Percentiles rank a stretch among this genome's conserved stretches.
Evolutionary conservation across 2,329 filamentous ascomycete genomes (phyloP).

Genomic region (Ceratocystis huliohia): DNA sequence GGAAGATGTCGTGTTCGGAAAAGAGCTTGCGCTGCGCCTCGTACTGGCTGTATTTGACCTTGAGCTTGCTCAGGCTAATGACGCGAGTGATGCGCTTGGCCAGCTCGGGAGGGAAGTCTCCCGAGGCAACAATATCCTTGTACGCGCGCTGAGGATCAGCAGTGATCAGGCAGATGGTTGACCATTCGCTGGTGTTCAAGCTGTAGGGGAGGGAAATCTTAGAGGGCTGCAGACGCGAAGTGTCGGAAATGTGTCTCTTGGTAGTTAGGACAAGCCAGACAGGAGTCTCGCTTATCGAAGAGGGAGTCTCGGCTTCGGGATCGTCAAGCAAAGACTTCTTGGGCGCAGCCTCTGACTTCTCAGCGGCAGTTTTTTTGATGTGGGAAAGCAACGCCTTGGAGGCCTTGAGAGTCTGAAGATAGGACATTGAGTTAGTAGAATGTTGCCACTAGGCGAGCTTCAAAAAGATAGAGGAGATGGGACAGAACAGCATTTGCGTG

Average conservation of each 20-base stretch:
- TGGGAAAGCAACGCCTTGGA: conserved; percentile 50
- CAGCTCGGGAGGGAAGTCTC: conserved; percentile 55
- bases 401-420: conserved; percentile 44
- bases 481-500: not conserved
- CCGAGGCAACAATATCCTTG: conserved; percentile 73
- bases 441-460: not conserved
- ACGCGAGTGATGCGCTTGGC: conserved; percentile 59
- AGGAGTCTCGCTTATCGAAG: conserved; percentile 35
- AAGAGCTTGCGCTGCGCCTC: conserved; percentile 75
- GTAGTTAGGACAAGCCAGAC: conserved; percentile 52
- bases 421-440: not conserved
- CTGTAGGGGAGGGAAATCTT: conserved; percentile 71
- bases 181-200: conserved; percentile 51
- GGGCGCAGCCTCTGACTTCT: conserved; percentile 33
- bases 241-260: conserved; percentile 56
- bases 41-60: conserved; percentile 73
- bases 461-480: not conserved
- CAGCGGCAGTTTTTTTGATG: conserved; percentile 44
- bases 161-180: conserved; percentile 75
- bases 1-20: conserved; percentile 80
- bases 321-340: conserved; percentile 47
- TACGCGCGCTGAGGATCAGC: conserved; percentile 70
- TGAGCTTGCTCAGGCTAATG: conserved; percentile 69
- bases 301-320: conserved; percentile 27
- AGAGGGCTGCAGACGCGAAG: conserved; percentile 66